Evolutionary conservation across 177 flowering plant genomes (phyloP), one percentile per base, ranked within the genome.

Genomic region (Tripterygium wilfordii): DNA sequence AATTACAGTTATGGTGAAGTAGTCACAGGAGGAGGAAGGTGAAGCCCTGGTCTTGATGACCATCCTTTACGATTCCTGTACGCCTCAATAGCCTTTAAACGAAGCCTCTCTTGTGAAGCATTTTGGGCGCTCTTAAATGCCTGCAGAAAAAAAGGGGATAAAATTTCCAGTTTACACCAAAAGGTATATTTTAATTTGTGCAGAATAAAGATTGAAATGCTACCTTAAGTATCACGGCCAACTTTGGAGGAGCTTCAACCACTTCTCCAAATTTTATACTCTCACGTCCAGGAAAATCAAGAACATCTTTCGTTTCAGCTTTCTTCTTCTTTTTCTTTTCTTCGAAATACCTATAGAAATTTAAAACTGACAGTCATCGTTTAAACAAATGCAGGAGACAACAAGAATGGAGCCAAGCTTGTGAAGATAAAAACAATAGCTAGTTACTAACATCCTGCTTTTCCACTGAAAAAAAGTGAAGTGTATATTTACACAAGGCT

Each of bases 221-320:
- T 69, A 85, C 92, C 95, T 88, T 88, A 0, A 96, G 95, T 60
- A 83, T 49, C 25, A 64, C 53, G 28, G 49, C 49, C 72, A 87
- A 58, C 58, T 88, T 88, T 32, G 89, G 96, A 10, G 98, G 98
- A 54, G 96, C 96, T 71, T 83, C 39, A 54, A 88, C 98, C 33
- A 92, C 68, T 0, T 92, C 98, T 33, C 96, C 98, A 72, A 86
- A 88, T 56, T 65, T 70, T 28, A 92, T 66, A 25, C 76, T 41
- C 61, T 92, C 98, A 21, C 21, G 75, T 20, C 71, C 76, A 3
- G 78, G 84, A 48, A 88, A 83, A 45, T 76, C 79, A 35, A 43
- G 4, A 16, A 40, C 51, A 14, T 79, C 86, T 9, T 64, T 86
- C 18, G 58, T 30, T 44, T 60, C 73, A 22, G 48, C 63, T 27